A percentile compares a stretch with the other conserved stretches of the same genome.
Evolutionary conservation across 495 filamentous ascomycete species (phyloP).

Genomic region (Annulohypoxylon maeteangense): DNA sequence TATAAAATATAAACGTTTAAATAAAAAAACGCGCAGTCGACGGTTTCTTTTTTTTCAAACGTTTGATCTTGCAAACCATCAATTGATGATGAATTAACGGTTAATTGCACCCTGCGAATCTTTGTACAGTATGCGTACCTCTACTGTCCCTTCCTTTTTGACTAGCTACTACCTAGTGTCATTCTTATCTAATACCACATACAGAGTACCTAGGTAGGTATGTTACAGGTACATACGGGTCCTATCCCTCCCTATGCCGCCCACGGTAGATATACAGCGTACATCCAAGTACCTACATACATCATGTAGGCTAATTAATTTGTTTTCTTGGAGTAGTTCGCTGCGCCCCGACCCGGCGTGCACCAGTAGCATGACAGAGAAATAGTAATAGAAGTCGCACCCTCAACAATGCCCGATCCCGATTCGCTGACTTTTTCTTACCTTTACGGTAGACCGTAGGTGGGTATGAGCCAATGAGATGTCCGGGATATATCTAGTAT

Average conservation of each 20-base stretch:
- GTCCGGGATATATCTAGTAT: background rate
- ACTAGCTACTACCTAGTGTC: conserved; percentile 15
- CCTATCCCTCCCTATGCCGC: background rate
- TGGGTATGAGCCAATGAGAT: background rate
- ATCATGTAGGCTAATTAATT: conserved; percentile 18
- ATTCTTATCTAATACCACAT: conserved; percentile 28
- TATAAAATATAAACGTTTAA: no score
- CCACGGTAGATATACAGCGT: background rate
- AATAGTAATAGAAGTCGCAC: conserved; percentile 19
- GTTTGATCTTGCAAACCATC: no score
- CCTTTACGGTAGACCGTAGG: background rate
- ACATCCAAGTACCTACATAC: background rate
- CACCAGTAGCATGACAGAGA: conserved; percentile 1
- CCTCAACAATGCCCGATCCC: conserved; percentile 31
- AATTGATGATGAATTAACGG: no score
- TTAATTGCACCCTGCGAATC: no score
- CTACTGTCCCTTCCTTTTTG: background rate
- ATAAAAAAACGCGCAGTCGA: no score
- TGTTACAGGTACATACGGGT: background rate
- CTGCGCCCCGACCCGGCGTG: conserved; percentile 43
- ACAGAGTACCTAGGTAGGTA: background rate
- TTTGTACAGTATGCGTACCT: no score
- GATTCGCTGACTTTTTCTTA: conserved; percentile 14
- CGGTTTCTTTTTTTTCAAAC: no score
- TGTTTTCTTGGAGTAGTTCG: conserved; percentile 15